phyloP scores from a whole-genome alignment of 2,329 filamentous ascomycete genomes.

The Zasmidium angulare region DNA sequence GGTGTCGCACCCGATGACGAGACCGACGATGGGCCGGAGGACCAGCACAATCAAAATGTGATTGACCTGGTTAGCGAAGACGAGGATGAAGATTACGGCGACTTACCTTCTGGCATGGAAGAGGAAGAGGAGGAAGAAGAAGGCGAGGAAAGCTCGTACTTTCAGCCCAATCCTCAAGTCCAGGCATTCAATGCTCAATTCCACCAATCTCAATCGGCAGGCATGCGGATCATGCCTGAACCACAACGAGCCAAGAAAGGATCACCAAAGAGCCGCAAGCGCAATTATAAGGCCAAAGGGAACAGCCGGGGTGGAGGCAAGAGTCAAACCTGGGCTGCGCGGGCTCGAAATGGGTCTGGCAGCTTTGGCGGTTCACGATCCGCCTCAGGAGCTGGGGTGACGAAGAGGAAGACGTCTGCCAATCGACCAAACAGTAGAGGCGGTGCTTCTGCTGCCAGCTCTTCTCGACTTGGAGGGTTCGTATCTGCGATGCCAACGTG shows the following conservation, averaged over 20 bases:
- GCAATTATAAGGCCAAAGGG: constrained; percentile 7
- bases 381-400: constrained; percentile 1
- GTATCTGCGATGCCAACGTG: constrained; percentile 11
- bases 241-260: constrained; percentile 7
- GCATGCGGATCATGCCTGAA: constrained; percentile 7
- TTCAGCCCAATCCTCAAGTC: constrained; percentile 16
- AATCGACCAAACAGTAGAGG: not conserved
- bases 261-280: constrained; percentile 6
- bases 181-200: constrained; percentile 24
- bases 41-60: constrained; percentile 52
- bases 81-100: constrained; percentile 45
- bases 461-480: not conserved
- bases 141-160: constrained; percentile 28
- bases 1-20: constrained; percentile 35
- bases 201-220: constrained; percentile 18
- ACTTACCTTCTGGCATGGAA: constrained; percentile 38
- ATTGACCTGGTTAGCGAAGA: constrained; percentile 49
- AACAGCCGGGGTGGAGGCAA: not conserved
- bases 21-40: constrained; percentile 43
- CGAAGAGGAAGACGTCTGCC: not conserved
- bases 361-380: not conserved
- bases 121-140: constrained; percentile 34
- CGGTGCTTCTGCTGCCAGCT: not conserved
- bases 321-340: not conserved
- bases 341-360: constrained; percentile 7